A percentile compares a stretch with the other conserved stretches of the same genome.
These are phyloP conservation scores for Streptanthus diversifolius DNA, from an alignment of 345 rosid genomes.

Conservation along the genomic window DNA sequence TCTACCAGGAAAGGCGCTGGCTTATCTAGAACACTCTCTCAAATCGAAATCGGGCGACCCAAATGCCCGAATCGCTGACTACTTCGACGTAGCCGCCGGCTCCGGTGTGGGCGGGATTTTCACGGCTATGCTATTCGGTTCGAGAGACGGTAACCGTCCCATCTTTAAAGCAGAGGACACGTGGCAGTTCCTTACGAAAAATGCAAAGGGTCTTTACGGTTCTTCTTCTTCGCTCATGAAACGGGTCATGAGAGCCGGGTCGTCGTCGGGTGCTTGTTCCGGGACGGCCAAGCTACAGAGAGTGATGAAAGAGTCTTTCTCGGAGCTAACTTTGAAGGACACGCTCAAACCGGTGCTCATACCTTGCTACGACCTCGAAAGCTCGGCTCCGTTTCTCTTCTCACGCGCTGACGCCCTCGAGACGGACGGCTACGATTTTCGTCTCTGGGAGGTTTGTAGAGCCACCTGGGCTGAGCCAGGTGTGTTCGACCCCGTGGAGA, in stretches of 20 bases:
- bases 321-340: conserved; percentile 70
- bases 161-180: conserved; percentile 81
- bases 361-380: conserved; percentile 86
- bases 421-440: conserved; percentile 79
- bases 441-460: conserved; percentile 85
- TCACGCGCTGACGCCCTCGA: conserved; percentile 97
- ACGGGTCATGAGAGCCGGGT: conserved; percentile 52
- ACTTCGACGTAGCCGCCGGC: conserved; percentile 91
- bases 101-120: conserved; percentile 87
- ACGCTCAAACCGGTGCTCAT: conserved; percentile 57
- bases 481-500: conserved; percentile 57
- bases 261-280: conserved; percentile 39
- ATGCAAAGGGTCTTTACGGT: conserved; percentile 58
- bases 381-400: conserved; percentile 86
- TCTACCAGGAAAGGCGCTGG: conserved; percentile 80
- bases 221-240: conserved; percentile 22
- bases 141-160: conserved; percentile 68
- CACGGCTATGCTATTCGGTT: conserved; percentile 85
- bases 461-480: conserved; percentile 96
- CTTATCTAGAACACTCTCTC: conserved; percentile 75
- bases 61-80: conserved; percentile 83
- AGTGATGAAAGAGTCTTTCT: conserved; percentile 62
- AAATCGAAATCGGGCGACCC: conserved; percentile 83
- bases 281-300: conserved; percentile 54
- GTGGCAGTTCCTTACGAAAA: conserved; percentile 77